A percentile compares a stretch with the other conserved stretches of the same genome.
These are phyloP conservation scores for Achlya hypogyna DNA, from an alignment of 352 stramenopile species.

Conservation along the genomic window DNA sequence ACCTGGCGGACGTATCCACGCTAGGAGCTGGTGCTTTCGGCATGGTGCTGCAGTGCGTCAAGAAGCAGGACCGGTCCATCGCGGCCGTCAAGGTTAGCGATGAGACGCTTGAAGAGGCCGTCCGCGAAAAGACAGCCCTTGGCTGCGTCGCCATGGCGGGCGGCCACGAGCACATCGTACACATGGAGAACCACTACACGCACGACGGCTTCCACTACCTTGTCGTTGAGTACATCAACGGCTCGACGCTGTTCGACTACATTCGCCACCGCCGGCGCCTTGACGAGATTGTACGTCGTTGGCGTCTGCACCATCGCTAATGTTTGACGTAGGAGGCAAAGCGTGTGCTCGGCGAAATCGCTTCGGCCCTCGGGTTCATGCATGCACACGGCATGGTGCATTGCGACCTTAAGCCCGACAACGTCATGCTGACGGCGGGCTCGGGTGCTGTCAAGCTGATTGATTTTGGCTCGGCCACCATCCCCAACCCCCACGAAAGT, in stretches of 20 bases:
- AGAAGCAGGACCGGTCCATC: constrained; percentile 44
- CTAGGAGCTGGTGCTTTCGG: constrained; percentile 61
- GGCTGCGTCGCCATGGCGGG: constrained; percentile 36
- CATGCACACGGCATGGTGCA: constrained; percentile 5
- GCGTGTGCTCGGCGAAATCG: not conserved
- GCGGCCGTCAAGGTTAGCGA: constrained; percentile 62
- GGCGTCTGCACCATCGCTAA: not conserved
- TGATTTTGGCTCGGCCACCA: constrained; percentile 11
- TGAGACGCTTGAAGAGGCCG: constrained; percentile 28
- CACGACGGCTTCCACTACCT: constrained; percentile 76
- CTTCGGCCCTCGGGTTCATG: not conserved
- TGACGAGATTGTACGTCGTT: constrained; percentile 21
- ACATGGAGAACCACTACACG: constrained; percentile 45
- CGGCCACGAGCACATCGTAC: constrained; percentile 51
- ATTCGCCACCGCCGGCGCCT: constrained; percentile 43
- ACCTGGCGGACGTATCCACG: not conserved
- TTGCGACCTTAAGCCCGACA: constrained; percentile 16
- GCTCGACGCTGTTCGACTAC: constrained; percentile 53
- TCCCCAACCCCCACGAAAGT: not conserved
- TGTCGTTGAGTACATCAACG: constrained; percentile 60
- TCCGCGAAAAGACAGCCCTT: constrained; percentile 47
- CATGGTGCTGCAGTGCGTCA: constrained; percentile 65
- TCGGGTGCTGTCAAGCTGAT: not conserved
- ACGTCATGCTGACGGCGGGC: constrained; percentile 3
- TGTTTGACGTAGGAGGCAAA: not conserved